phyloP scores from a whole-genome alignment of 805 yeast genomes.

The Clavispora santaluciae region DNA sequence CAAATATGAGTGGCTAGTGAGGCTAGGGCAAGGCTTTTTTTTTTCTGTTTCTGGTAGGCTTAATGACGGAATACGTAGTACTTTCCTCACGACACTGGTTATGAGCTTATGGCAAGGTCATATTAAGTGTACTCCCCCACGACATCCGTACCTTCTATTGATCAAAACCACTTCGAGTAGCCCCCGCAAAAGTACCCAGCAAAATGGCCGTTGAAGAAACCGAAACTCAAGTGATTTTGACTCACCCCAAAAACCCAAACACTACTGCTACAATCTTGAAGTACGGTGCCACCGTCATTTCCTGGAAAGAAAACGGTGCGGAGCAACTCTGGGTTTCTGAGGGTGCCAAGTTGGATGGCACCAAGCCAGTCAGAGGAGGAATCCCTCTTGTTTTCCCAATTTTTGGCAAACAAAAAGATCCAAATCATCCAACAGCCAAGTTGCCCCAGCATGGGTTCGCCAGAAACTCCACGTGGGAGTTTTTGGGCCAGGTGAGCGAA shows the following conservation, averaged over 20 bases:
- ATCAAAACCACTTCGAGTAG: background rate
- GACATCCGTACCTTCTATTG: background rate
- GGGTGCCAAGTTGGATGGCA: slow-evolving; percentile 83
- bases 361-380: slow-evolving; percentile 95
- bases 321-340: slow-evolving; percentile 82
- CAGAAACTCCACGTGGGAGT: slow-evolving; percentile 87
- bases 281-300: slow-evolving; percentile 82
- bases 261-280: slow-evolving; percentile 68
- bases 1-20: no score
- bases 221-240: slow-evolving; percentile 56
- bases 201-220: slow-evolving; percentile 64
- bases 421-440: slow-evolving; percentile 48
- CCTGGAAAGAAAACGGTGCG: slow-evolving; percentile 65
- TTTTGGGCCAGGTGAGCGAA: slow-evolving; percentile 75
- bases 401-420: slow-evolving; percentile 65
- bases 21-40: no score
- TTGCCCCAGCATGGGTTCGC: slow-evolving; percentile 98
- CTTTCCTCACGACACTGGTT: no score
- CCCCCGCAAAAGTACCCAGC: background rate
- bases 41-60: no score
- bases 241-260: slow-evolving; percentile 46
- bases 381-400: slow-evolving; percentile 95
- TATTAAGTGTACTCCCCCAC: background rate
- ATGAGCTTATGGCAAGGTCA: no score
- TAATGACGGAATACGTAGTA: no score